Percentiles rank a stretch among this genome's conserved stretches.
These are phyloP conservation scores for Ceratobasidium sp. DNA, from an alignment of 1,284 basidiomycete genomes.

Conservation along the genomic window DNA sequence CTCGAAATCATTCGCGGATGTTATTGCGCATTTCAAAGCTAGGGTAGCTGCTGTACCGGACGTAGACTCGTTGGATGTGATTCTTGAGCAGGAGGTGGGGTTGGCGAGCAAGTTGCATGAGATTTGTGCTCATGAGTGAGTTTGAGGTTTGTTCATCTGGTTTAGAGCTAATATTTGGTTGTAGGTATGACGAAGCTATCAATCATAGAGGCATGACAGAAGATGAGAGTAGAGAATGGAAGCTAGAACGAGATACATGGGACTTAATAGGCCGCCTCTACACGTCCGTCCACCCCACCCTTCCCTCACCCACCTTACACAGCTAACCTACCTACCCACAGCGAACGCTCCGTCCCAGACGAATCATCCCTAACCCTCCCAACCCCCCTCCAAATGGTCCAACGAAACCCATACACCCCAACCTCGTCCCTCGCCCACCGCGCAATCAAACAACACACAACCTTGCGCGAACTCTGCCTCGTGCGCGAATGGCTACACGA, in stretches of 20 bases:
- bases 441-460: conserved; percentile 72
- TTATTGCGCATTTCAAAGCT: conserved; percentile 39
- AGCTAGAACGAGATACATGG: conserved; percentile 87
- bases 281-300: conserved; percentile 62
- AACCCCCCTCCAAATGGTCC: conserved; percentile 65
- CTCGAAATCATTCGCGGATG: conserved; percentile 41
- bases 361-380: conserved; percentile 63
- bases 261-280: conserved; percentile 77
- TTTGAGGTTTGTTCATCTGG: conserved; percentile 43
- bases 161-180: background rate
- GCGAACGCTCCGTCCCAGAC: conserved; percentile 73
- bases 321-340: conserved; percentile 54
- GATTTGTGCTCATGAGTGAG: conserved; percentile 76
- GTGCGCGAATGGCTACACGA: conserved; percentile 88
- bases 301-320: conserved; percentile 52
- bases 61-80: conserved; percentile 59
- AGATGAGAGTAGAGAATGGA: conserved; percentile 73
- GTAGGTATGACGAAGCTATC: conserved; percentile 68
- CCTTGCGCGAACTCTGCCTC: conserved; percentile 78
- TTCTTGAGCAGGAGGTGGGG: conserved; percentile 75
- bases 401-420: conserved; percentile 80
- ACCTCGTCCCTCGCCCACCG: conserved; percentile 78
- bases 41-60: background rate
- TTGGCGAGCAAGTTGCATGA: conserved; percentile 77
- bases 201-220: conserved; percentile 59